Evolutionary conservation across 2,329 filamentous ascomycete genomes (phyloP).

Genomic region (Hortaea sp.): DNA sequence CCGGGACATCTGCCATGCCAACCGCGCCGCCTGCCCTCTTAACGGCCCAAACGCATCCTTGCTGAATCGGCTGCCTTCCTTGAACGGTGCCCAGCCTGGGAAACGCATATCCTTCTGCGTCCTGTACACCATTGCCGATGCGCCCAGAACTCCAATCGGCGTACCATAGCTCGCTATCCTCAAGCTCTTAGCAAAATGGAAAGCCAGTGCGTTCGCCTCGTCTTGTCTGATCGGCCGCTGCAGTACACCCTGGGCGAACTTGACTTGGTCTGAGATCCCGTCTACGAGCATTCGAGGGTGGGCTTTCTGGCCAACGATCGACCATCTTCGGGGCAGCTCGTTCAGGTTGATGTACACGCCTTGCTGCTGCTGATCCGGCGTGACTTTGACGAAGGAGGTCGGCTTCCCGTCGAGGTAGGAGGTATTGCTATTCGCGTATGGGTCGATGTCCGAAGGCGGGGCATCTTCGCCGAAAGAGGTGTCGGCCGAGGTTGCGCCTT

Average conservation of each 20-base stretch:
- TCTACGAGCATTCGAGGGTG: conserved; percentile 19
- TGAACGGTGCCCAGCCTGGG: conserved; percentile 32
- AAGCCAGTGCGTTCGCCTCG: conserved; percentile 34
- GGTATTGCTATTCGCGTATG: conserved; percentile 28
- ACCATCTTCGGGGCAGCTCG: conserved; percentile 27
- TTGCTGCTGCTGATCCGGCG: background rate
- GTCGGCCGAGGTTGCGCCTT: conserved; percentile 27
- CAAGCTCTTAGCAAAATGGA: conserved; percentile 29
- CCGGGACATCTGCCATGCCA: conserved; percentile 21
- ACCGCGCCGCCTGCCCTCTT: conserved; percentile 25
- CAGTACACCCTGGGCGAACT: conserved; percentile 21
- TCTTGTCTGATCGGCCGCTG: conserved; percentile 29
- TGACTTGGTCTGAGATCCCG: conserved; percentile 22
- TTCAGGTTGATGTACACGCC: conserved; percentile 27
- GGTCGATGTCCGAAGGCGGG: conserved; percentile 28
- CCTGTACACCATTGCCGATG: conserved; percentile 24
- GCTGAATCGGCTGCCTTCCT: conserved; percentile 26
- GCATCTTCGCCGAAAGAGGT: conserved; percentile 15
- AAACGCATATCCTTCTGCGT: conserved; percentile 29
- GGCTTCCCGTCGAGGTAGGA: conserved; percentile 11
- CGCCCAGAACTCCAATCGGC: conserved; percentile 24
- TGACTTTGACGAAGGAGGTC: conserved; percentile 5
- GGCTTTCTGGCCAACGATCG: conserved; percentile 24
- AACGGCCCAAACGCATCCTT: conserved; percentile 26
- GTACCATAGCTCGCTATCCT: conserved; percentile 30